Conservation (phyloP, 2,329 filamentous ascomycete species). For the Pseudocercospora crystallina region DNA sequence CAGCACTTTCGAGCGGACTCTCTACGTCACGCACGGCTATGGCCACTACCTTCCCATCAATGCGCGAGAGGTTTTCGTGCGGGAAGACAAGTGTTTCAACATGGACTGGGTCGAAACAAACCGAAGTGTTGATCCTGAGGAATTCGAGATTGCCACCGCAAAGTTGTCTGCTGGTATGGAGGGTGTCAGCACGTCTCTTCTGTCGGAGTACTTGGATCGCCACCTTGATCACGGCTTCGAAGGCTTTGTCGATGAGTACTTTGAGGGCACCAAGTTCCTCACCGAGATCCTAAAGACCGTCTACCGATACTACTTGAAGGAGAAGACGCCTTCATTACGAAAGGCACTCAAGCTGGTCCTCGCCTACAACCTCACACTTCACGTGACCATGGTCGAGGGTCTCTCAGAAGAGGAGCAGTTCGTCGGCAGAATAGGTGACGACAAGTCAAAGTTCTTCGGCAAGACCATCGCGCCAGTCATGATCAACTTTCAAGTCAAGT, state of each 20-base stretch:
- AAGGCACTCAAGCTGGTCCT: slow-evolving; percentile 94
- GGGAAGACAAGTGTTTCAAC: slow-evolving; percentile 87
- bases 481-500: slow-evolving; percentile 99
- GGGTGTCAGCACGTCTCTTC: slow-evolving; percentile 74
- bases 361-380: slow-evolving; percentile 91
- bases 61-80: slow-evolving; percentile 89
- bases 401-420: slow-evolving; percentile 75
- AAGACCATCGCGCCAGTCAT: slow-evolving; percentile 93
- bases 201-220: slow-evolving; percentile 91
- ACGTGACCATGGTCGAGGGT: slow-evolving; percentile 92
- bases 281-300: slow-evolving; percentile 96
- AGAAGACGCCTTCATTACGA: slow-evolving; percentile 83
- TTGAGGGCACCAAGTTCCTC: slow-evolving; percentile 91
- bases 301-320: slow-evolving; percentile 87
- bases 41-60: slow-evolving; percentile 89
- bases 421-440: slow-evolving; percentile 80
- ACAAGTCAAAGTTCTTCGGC: slow-evolving; percentile 82
- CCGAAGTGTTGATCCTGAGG: slow-evolving; percentile 62
- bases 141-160: slow-evolving; percentile 84
- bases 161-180: slow-evolving; percentile 86
- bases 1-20: slow-evolving; percentile 59
- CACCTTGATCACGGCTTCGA: slow-evolving; percentile 92
- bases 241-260: slow-evolving; percentile 92
- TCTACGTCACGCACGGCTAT: slow-evolving; percentile 97
- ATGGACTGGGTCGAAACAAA: slow-evolving; percentile 91